Base-by-base conservation (phyloP, 2,329 filamentous ascomycete genomes). In the Periglandula ipomoeae region DNA sequence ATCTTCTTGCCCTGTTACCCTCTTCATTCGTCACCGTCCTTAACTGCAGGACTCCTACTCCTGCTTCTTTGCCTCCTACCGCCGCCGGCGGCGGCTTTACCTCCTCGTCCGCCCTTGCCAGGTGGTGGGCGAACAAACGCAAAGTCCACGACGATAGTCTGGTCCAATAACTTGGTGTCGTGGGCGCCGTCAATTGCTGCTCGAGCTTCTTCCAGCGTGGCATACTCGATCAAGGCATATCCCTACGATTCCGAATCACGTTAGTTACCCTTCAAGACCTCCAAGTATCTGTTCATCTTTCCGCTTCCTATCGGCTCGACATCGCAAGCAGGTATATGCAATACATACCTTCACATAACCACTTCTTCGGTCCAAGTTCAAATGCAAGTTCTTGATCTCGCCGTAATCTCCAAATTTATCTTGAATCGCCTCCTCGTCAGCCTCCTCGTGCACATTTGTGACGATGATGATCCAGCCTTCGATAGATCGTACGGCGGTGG, bases 391-490 rank as follows among this genome's bases (percentile, higher is more conserved):
- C 75, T 89, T 89, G 61, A 93, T 88, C 68, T 91, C 85, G 58
- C 88, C 88, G 61, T 78, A 93, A 59, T 93, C 87, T 60, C 81
- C 85, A 65, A 93, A 93, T 65, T 82, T 76, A 65, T 93, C 88
- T 60, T 85, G 85, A 49, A 93, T 66, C 41, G 87, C 83, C 70
- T 93, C 87, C 69, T 93, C 87, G 58, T 84, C 85, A 44, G 87
- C 86, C 66, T 93, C 87, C 63, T 93, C 87, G 70, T 93, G 87
- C 30, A 93, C 84, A 61, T 93, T 93, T 46, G 87, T 90, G 56
- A 87, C 87, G 54, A 89, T 82, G 60, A 93, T 75, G 66, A 93
- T 93, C 88, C 88, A 93, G 58, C 88, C 87, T 69, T 93, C 87
- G 61, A 93, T 90, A 48, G 85, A 89, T 59, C 87, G 86, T 51